Percentiles rank a stretch among this genome's conserved stretches.
phyloP scores from a whole-genome alignment of 768 basidiomycete genomes.

The Mycena belliarum region DNA sequence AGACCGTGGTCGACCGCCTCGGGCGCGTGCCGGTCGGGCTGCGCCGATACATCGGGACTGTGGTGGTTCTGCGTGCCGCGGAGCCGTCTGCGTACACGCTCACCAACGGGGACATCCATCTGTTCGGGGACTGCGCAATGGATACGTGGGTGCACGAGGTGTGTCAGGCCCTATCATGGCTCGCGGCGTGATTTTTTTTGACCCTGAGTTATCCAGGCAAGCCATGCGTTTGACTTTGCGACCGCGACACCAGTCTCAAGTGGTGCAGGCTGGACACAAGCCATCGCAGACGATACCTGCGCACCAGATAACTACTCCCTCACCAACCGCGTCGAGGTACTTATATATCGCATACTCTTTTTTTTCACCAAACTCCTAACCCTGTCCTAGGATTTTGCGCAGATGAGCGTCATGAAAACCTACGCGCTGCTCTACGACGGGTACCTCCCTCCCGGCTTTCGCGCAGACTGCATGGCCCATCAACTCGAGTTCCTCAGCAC shows the following conservation, averaged over 20 bases:
- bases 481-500: constrained; percentile 8
- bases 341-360: no score
- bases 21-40: constrained; percentile 33
- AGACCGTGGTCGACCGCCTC: constrained; percentile 26
- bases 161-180: not conserved
- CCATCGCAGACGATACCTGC: constrained; percentile 28
- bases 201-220: no score
- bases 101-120: constrained; percentile 21
- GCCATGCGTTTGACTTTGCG: constrained; percentile 33
- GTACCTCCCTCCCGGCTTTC: not conserved
- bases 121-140: constrained; percentile 1
- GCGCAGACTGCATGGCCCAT: constrained; percentile 3
- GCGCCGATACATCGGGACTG: constrained; percentile 26
- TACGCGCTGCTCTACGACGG: constrained; percentile 1
- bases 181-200: no score
- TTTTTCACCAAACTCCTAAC: no score
- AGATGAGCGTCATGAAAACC: not conserved
- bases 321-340: constrained; percentile 29
- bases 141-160: constrained; percentile 11
- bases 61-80: constrained; percentile 15
- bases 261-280: constrained; percentile 23
- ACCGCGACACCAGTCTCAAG: constrained; percentile 23
- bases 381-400: not conserved
- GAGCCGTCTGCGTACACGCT: constrained; percentile 29
- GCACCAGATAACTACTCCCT: constrained; percentile 31